Conservation (phyloP, 139 green algal species). For the Deuterostichococcus epilithicus region DNA sequence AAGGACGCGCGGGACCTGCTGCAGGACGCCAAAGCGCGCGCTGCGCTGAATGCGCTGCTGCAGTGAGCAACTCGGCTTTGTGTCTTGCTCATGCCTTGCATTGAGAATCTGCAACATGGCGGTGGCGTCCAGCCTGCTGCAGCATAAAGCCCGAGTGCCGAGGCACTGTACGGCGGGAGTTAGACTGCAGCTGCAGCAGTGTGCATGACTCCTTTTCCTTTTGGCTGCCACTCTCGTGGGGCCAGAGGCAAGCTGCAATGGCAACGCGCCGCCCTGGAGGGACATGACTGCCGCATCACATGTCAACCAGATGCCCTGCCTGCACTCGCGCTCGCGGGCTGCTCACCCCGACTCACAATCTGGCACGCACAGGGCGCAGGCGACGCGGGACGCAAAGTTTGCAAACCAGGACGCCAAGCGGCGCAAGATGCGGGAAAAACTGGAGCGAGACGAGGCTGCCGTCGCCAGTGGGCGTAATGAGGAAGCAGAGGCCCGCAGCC, state of each 20-base stretch:
- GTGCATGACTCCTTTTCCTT: not conserved
- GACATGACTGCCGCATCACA: not conserved
- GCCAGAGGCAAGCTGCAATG: not conserved
- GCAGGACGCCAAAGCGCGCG: constrained; percentile 54
- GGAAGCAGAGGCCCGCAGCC: constrained; percentile 31
- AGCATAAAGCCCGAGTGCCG: not conserved
- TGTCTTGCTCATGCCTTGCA: not conserved
- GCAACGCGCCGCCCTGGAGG: too few relatives aligned
- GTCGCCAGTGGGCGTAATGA: constrained; percentile 29
- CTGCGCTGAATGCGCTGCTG: constrained; percentile 65
- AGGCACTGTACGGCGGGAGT: too few relatives aligned
- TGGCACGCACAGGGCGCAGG: constrained; percentile 59
- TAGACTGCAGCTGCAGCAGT: too few relatives aligned
- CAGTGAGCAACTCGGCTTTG: constrained; percentile 26
- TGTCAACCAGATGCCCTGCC: not conserved
- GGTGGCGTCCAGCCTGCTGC: not conserved
- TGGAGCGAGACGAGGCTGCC: constrained; percentile 60
- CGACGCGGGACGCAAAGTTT: constrained; percentile 28
- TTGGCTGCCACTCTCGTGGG: not conserved
- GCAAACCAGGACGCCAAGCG: constrained; percentile 62
- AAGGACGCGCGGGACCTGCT: constrained; percentile 84
- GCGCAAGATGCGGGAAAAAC: constrained; percentile 69
- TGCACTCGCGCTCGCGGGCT: not conserved
- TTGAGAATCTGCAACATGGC: not conserved
- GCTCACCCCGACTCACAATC: too few relatives aligned